Evolutionary conservation across 1,284 basidiomycete genomes (phyloP), one percentile per base, ranked within the genome.

Genomic region (Cryptococcus neoformans): DNA sequence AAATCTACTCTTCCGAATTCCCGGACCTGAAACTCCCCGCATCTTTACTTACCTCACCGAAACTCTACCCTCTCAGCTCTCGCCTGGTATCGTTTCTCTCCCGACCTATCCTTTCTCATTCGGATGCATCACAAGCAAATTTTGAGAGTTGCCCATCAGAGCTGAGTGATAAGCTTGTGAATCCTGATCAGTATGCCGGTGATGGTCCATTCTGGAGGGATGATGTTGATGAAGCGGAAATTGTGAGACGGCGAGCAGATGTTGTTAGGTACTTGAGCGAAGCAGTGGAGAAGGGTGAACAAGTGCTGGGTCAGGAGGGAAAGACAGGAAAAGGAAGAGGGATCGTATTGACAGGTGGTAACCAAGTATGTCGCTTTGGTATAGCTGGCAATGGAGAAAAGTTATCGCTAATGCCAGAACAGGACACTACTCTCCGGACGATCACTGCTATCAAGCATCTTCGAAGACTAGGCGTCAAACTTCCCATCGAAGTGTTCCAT

Each of bases 401-500:
- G 21, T 12, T 40, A n/a, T 7, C 36, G n/a, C 35, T 49, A 12
- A 49, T 28, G 9, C 39, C 21, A 21, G 3, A 11, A 14, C 56
- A 78, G 75, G 79, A 80, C 60, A 81, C 80, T 6, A 73, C 74
- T 0, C 58, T 62, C 3, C 72, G 77, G n/a, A 59, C 76, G 6
- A 63, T 79, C 36, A 73, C 75, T 4, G 66, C 72, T 4, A 66
- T 81, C 14, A 65, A 70, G 16, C 67, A 78, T 50, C 69, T 81
- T 11, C 66, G 68, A 17, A 58, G 70, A 9, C 64, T 76, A 37
- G 63, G 71, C 6, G 70, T 69, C 51, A 62, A 56, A 8, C 69
- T 80, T 1, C 79, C 79, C 1, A 70, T 80, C 34, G 75, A 80
- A 62, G 70, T 80, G 16, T 80, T 80, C 63, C 76, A 78, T 38